Evolutionary conservation across 2,329 filamentous ascomycete genomes (phyloP).

Genomic region (Sarocladiaceae sp.): DNA sequence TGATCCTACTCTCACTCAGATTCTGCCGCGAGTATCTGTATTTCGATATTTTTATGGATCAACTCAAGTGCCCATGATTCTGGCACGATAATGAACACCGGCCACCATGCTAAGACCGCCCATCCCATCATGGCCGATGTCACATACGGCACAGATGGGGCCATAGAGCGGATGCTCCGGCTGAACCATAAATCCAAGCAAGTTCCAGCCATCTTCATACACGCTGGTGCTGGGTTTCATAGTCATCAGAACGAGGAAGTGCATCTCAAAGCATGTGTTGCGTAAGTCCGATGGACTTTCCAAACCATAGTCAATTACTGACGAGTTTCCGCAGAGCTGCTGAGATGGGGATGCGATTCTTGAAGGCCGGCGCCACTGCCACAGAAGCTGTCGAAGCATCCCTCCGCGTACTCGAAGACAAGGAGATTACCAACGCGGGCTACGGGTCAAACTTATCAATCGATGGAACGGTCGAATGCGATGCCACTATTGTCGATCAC

Average conservation of each 20-base stretch:
- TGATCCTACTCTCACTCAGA: too few relatives aligned
- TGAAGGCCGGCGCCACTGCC: conserved; percentile 74
- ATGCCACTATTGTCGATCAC: conserved; percentile 91
- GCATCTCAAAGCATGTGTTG: conserved; percentile 81
- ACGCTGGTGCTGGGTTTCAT: conserved; percentile 93
- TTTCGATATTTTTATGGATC: conserved; percentile 4
- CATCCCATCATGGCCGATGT: conserved; percentile 43
- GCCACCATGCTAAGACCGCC: conserved; percentile 21
- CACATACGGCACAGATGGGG: conserved; percentile 38
- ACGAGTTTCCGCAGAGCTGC: conserved; percentile 65
- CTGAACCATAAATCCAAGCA: conserved; percentile 28
- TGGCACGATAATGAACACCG: conserved; percentile 22
- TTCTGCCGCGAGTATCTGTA: background rate
- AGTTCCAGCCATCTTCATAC: conserved; percentile 80
- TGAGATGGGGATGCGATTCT: conserved; percentile 74
- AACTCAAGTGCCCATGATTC: background rate
- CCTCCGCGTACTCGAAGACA: conserved; percentile 83
- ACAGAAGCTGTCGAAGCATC: conserved; percentile 88
- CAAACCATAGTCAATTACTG: background rate
- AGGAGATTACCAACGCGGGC: conserved; percentile 93
- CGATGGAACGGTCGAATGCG: conserved; percentile 87
- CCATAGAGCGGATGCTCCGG: conserved; percentile 34
- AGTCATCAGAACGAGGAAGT: conserved; percentile 79
- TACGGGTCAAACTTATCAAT: conserved; percentile 93
- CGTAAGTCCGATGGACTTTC: conserved; percentile 53